Base-by-base conservation (phyloP, 1,284 basidiomycete species). In the Phylloboletellus chloephorus region DNA sequence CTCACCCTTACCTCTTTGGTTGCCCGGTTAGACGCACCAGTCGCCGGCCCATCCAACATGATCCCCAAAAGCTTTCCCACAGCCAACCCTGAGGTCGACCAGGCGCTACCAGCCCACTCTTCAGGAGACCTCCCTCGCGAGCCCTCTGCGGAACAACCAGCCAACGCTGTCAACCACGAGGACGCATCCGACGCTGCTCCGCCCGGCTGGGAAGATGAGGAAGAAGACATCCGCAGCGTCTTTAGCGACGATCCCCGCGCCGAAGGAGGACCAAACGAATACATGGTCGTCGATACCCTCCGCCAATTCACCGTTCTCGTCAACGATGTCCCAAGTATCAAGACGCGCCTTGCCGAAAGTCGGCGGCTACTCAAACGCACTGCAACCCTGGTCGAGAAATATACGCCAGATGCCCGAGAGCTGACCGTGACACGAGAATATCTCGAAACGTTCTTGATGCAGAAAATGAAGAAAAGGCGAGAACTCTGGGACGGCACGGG, bases 401-500 rank as follows among this genome's bases (percentile, higher is more conserved):
- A 41, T 9, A 41, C 37, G 4, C 49, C 56, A 17, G 52, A 53
- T 5, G 28, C 48, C n/a, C 52, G 58, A 26, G 47, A 61, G 32
- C 9, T 52, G 29, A 22, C 39, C 7, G 40, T 57, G 33, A 57
- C 49, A 12, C 56, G 61, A 22, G 61, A 59, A 21, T 49, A 47
- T 19, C 41, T 62, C 10, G 61, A 62, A 32, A 39, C 34, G 3
- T 46, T 49, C 30, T 24, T 60, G 11, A 16, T 58, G 15, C 54
- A 16, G 30, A 60, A 48, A 37, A 60, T 58, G 57, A 58, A 63
- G 39, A 25, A 46, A 19, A 58, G 55, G 24, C 48, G 35, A 6
- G 57, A 63, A 10, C 42, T 63, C 7, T 63, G 50, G 55, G 61
- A 58, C 20, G 61, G 61, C 33, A 58, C 61, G 25, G 65, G 55